Evolutionary conservation across 2,329 filamentous ascomycete species (phyloP).

Genomic region (Trichophyton verrucosum): DNA sequence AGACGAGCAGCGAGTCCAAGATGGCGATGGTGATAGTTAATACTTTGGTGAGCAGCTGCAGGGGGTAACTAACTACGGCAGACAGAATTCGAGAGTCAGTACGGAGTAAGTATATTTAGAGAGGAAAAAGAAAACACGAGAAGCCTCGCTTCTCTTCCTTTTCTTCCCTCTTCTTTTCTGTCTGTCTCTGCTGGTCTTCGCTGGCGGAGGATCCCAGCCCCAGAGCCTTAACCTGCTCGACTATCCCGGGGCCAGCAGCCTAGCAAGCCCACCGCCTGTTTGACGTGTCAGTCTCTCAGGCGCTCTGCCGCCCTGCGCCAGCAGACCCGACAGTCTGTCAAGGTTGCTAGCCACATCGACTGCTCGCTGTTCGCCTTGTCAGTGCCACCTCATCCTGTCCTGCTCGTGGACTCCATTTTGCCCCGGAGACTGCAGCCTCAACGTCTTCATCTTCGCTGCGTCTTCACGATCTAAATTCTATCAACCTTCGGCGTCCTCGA

Average conservation of each 20-base stretch:
- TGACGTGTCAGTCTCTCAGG: constrained; percentile 5
- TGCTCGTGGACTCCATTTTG: too few species aligned
- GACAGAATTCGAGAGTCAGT: too few species aligned
- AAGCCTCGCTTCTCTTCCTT: not conserved
- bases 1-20: not conserved
- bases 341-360: not conserved
- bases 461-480: too few species aligned
- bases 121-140: not conserved
- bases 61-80: not conserved
- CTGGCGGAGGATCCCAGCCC: too few species aligned
- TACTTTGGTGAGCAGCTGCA: not conserved
- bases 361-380: too few species aligned
- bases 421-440: too few species aligned
- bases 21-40: not conserved
- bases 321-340: not conserved
- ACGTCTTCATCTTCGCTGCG: too few species aligned
- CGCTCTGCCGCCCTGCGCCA: not conserved
- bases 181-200: not conserved
- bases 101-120: too few species aligned
- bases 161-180: not conserved
- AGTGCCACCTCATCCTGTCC: not conserved
- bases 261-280: constrained; percentile 2
- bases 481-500: too few species aligned
- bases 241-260: not conserved
- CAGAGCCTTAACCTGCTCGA: too few species aligned